These are phyloP conservation scores for Hymenotorrendiella dingleyae DNA, from an alignment of 2,329 filamentous ascomycete species.

Conservation along the genomic window DNA sequence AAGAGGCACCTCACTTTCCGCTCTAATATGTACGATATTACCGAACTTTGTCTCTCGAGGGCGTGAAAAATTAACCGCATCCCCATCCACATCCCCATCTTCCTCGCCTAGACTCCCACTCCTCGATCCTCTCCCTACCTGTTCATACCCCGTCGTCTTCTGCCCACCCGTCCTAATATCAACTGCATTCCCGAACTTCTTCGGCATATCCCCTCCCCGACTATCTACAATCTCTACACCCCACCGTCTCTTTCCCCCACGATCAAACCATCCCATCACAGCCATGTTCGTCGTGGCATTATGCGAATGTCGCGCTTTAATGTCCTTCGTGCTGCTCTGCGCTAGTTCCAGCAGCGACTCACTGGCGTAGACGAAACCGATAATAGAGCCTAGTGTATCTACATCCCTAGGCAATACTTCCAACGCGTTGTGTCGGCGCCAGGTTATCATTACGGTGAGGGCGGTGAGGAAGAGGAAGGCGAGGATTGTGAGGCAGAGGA, in stretches of 20 bases:
- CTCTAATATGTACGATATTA: too few species aligned
- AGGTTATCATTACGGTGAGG: not conserved
- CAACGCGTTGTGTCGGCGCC: slow-evolving; percentile 1
- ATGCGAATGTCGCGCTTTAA: not conserved
- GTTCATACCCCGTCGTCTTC: not conserved
- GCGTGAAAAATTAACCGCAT: too few species aligned
- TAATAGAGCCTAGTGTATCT: slow-evolving; percentile 9
- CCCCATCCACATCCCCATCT: too few species aligned
- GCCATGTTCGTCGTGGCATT: not conserved
- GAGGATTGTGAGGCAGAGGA: slow-evolving; percentile 10
- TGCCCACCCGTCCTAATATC: not conserved
- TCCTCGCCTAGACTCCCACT: too few species aligned
- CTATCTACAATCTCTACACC: slow-evolving; percentile 9
- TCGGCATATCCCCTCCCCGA: not conserved
- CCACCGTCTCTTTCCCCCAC: slow-evolving; percentile 5
- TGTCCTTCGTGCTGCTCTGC: not conserved
- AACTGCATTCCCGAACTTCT: not conserved
- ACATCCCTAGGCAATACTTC: slow-evolving; percentile 11
- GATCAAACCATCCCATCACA: slow-evolving; percentile 7
- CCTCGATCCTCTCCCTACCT: not conserved
- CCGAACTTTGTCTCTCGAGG: too few species aligned
- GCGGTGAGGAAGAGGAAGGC: slow-evolving; percentile 5
- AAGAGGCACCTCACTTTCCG: too few species aligned
- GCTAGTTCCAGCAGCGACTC: slow-evolving; percentile 4
- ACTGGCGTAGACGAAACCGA: slow-evolving; percentile 14